Conservation (phyloP, 2,329 filamentous ascomycete species). For the Leptosphaerulina australis region DNA sequence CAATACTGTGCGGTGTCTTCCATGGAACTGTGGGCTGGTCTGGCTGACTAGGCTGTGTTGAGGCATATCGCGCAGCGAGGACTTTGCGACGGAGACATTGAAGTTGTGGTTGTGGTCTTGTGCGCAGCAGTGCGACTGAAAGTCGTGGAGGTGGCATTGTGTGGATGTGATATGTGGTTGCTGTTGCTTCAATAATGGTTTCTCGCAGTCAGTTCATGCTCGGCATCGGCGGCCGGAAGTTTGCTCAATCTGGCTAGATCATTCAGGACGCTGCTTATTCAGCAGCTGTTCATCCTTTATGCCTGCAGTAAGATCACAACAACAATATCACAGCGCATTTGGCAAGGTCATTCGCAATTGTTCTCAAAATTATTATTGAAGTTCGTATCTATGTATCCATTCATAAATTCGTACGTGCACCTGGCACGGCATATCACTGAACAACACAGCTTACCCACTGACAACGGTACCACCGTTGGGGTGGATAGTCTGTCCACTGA, state of each 20-base stretch:
- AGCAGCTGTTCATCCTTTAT: neutral
- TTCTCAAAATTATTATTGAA: constrained; percentile 3
- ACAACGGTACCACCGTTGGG: constrained; percentile 56
- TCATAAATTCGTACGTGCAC: constrained; percentile 9
- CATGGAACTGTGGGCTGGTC: constrained; percentile 42
- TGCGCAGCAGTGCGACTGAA: constrained; percentile 28
- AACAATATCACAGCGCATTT: neutral
- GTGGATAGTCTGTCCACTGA: constrained; percentile 75
- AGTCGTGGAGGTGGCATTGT: constrained; percentile 41
- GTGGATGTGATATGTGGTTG: constrained; percentile 4
- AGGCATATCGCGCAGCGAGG: constrained; percentile 30
- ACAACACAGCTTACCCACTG: constrained; percentile 31
- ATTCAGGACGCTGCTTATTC: neutral
- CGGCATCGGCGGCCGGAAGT: constrained; percentile 18
- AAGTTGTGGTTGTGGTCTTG: constrained; percentile 26
- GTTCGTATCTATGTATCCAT: constrained; percentile 6
- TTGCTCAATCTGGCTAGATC: constrained; percentile 1
- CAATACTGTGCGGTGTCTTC: constrained; percentile 47
- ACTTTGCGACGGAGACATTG: constrained; percentile 34
- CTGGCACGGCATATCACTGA: neutral
- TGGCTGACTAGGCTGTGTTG: constrained; percentile 27
- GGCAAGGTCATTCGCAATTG: neutral
- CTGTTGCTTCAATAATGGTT: constrained; percentile 10
- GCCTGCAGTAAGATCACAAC: neutral
- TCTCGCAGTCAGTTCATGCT: constrained; percentile 30